These are phyloP conservation scores for Venturia asperata DNA, from an alignment of 2,329 filamentous ascomycete genomes.

Conservation along the genomic window DNA sequence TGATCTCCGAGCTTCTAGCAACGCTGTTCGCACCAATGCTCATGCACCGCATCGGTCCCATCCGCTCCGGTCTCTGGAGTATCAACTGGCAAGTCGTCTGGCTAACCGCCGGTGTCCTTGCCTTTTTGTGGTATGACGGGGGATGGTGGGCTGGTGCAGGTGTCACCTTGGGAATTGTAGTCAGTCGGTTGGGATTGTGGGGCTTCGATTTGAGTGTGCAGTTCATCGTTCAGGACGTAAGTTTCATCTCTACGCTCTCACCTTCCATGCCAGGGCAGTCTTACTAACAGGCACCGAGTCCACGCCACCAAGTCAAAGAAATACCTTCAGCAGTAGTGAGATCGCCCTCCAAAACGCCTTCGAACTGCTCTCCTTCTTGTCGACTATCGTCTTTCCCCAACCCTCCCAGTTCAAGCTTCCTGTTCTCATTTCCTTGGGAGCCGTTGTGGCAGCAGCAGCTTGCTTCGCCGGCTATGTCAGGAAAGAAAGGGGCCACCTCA, in stretches of 20 bases:
- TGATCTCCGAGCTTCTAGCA: constrained; percentile 51
- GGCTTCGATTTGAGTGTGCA: constrained; percentile 44
- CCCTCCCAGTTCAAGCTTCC: constrained; percentile 61
- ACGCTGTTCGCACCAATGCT: constrained; percentile 54
- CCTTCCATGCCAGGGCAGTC: not conserved
- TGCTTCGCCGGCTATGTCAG: constrained; percentile 54
- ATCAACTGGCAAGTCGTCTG: constrained; percentile 59
- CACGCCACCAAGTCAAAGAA: constrained; percentile 40
- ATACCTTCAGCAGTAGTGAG: constrained; percentile 62
- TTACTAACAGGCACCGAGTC: constrained; percentile 11
- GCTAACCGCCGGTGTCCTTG: constrained; percentile 36
- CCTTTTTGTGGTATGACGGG: not conserved
- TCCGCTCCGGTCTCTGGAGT: constrained; percentile 65
- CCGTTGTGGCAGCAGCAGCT: constrained; percentile 43
- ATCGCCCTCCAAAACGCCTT: constrained; percentile 62
- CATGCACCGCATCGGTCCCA: constrained; percentile 42
- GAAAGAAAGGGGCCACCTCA: constrained; percentile 51
- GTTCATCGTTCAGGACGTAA: constrained; percentile 39
- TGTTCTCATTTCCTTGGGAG: constrained; percentile 49
- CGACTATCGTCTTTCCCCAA: constrained; percentile 56
- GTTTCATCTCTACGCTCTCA: constrained; percentile 15
- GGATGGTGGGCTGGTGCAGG: constrained; percentile 22
- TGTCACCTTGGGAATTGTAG: constrained; percentile 35
- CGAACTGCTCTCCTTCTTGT: constrained; percentile 59
- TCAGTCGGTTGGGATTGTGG: constrained; percentile 41